These are phyloP conservation scores for Penicillium paneum DNA, from an alignment of 2,329 filamentous ascomycete genomes.

Conservation along the genomic window DNA sequence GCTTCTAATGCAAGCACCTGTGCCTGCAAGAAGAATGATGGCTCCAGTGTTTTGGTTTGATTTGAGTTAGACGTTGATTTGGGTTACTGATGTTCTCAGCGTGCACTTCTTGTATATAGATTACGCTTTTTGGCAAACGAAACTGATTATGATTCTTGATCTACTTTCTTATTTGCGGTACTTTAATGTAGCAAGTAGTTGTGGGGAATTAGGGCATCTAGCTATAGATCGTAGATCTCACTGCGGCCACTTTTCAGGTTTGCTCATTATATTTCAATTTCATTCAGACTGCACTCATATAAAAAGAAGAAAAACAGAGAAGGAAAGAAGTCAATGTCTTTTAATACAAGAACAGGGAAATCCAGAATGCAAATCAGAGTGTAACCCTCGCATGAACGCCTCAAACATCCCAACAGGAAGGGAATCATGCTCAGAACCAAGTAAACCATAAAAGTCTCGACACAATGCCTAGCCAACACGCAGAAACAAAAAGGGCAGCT, in stretches of 20 bases:
- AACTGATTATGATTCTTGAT: not conserved
- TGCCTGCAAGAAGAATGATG: constrained; percentile 37
- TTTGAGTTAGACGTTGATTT: not conserved
- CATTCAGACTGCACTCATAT: no score
- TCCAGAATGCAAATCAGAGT: not conserved
- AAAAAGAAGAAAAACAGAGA: not conserved
- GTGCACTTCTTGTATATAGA: not conserved
- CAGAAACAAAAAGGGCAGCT: not conserved
- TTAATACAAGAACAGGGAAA: not conserved
- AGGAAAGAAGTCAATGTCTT: not conserved
- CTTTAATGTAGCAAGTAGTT: not conserved
- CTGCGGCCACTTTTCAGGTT: not conserved
- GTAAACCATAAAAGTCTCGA: not conserved
- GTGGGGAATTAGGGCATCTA: not conserved
- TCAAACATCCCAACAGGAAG: not conserved
- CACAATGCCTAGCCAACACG: not conserved
- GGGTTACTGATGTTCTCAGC: not conserved
- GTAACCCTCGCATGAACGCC: constrained; percentile 1
- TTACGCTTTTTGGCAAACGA: not conserved
- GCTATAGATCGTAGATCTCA: not conserved
- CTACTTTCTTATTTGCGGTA: not conserved
- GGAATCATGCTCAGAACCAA: constrained; percentile 3
- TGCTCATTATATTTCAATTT: not conserved
- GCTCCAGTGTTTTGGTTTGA: constrained; percentile 40
- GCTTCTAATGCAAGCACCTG: constrained; percentile 43